These are phyloP conservation scores for Erysimum cheiri DNA, from an alignment of 441 rosid genomes.

Conservation along the genomic window DNA sequence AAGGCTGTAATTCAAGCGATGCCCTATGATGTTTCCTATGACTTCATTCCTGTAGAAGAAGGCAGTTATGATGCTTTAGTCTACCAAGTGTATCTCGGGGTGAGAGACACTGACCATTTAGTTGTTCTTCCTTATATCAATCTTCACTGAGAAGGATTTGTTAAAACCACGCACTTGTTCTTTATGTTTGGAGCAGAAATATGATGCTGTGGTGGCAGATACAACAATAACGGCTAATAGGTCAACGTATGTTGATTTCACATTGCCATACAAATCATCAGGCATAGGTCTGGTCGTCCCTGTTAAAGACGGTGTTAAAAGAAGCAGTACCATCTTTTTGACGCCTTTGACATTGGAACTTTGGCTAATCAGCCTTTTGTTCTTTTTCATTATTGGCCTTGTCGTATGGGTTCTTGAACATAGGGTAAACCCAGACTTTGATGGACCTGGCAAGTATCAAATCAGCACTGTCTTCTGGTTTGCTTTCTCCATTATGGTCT, in stretches of 20 bases:
- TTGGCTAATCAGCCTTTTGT: slow-evolving; percentile 40
- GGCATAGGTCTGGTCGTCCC: slow-evolving; percentile 48
- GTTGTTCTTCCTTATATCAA: neutral
- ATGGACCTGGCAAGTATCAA: slow-evolving; percentile 44
- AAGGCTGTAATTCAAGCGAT: slow-evolving; percentile 47
- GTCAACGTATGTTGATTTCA: slow-evolving; percentile 48
- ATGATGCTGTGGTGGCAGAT: slow-evolving; percentile 56
- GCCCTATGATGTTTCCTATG: slow-evolving; percentile 54
- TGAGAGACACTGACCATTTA: slow-evolving; percentile 4
- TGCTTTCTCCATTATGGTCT: slow-evolving; percentile 51
- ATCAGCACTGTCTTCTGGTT: slow-evolving; percentile 50
- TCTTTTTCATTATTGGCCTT: slow-evolving; percentile 43
- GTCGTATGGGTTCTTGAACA: slow-evolving; percentile 55
- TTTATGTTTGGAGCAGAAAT: slow-evolving; percentile 21
- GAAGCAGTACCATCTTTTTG: slow-evolving; percentile 45
- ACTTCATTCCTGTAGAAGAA: slow-evolving; percentile 41
- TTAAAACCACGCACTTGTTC: neutral
- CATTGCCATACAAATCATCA: slow-evolving; percentile 51
- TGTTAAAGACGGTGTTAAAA: slow-evolving; percentile 36
- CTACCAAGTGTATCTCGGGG: slow-evolving; percentile 55
- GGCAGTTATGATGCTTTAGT: slow-evolving; percentile 46
- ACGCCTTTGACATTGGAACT: slow-evolving; percentile 46
- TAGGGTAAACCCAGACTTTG: slow-evolving; percentile 43
- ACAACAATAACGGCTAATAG: slow-evolving; percentile 49
- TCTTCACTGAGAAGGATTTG: neutral